Evolutionary conservation across 768 basidiomycete genomes (phyloP).

Genomic region (Lentinula boryana): DNA sequence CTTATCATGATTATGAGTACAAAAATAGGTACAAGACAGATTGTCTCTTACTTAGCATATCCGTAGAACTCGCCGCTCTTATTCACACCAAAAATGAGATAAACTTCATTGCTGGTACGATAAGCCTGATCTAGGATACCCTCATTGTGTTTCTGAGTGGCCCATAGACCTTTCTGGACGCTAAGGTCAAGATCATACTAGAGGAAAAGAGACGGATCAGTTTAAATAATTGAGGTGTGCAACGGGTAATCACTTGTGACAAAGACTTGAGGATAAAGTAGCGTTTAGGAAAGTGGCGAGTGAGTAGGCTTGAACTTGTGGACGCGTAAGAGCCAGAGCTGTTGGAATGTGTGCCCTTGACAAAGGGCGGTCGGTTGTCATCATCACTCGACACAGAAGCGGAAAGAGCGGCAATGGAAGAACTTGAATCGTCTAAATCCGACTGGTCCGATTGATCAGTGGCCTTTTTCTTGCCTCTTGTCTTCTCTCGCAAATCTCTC

Average conservation of each 20-base stretch:
- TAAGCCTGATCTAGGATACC: constrained; percentile 87
- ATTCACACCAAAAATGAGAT: constrained; percentile 88
- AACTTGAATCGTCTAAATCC: constrained; percentile 8
- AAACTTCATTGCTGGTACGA: constrained; percentile 86
- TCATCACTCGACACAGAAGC: constrained; percentile 39
- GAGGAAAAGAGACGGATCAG: neutral
- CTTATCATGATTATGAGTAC: constrained; percentile 26
- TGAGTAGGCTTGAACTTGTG: constrained; percentile 77
- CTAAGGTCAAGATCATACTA: constrained; percentile 79
- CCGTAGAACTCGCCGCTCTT: constrained; percentile 94
- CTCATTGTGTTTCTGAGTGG: constrained; percentile 92
- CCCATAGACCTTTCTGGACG: constrained; percentile 77
- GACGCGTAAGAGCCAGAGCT: constrained; percentile 71
- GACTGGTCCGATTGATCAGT: constrained; percentile 3
- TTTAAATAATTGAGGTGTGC: neutral
- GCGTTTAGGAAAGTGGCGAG: constrained; percentile 75
- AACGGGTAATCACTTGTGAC: constrained; percentile 51
- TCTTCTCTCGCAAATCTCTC: constrained; percentile 49
- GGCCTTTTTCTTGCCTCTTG: constrained; percentile 14
- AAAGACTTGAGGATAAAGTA: constrained; percentile 91
- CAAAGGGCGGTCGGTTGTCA: constrained; percentile 17
- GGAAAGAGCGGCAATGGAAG: constrained; percentile 6
- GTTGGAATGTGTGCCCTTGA: constrained; percentile 33
- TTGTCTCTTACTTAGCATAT: constrained; percentile 59
- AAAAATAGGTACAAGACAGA: neutral